These are phyloP conservation scores for Boechera retrofracta DNA, from an alignment of 345 rosid species.

Conservation along the genomic window DNA sequence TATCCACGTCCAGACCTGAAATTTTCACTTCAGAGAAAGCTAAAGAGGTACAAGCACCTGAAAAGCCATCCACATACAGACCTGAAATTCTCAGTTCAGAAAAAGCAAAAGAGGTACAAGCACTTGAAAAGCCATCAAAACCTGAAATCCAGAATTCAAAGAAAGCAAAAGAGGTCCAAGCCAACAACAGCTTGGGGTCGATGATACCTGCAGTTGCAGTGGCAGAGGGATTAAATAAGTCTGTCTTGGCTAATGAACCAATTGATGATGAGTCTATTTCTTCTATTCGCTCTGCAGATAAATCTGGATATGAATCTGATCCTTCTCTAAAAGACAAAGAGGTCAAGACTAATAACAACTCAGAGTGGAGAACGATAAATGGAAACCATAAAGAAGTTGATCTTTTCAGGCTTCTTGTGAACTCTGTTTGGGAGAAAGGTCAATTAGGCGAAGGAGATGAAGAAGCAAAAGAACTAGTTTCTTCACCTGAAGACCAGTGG, in stretches of 20 bases:
- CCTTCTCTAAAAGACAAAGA: constrained; percentile 35
- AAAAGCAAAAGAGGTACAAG: constrained; percentile 22
- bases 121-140: constrained; percentile 13
- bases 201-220: constrained; percentile 24
- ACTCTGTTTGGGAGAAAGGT: constrained; percentile 41
- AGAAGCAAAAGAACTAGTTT: constrained; percentile 19
- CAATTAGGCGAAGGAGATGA: constrained; percentile 22
- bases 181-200: constrained; percentile 5
- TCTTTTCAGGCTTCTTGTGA: constrained; percentile 44
- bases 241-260: constrained; percentile 25
- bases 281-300: constrained; percentile 32
- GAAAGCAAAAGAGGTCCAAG: constrained; percentile 22
- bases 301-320: constrained; percentile 42
- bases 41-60: constrained; percentile 8
- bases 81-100: neutral
- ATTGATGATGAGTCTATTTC: constrained; percentile 27
- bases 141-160: neutral
- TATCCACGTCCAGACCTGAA: constrained; percentile 12
- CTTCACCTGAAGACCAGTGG: constrained; percentile 36
- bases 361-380: constrained; percentile 29
- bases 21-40: neutral
- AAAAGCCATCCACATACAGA: constrained; percentile 14
- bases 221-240: neutral
- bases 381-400: constrained; percentile 38
- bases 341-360: constrained; percentile 5